Conservation (phyloP, 371 early-diverging fungal species). For the Batkoa obscura region DNA sequence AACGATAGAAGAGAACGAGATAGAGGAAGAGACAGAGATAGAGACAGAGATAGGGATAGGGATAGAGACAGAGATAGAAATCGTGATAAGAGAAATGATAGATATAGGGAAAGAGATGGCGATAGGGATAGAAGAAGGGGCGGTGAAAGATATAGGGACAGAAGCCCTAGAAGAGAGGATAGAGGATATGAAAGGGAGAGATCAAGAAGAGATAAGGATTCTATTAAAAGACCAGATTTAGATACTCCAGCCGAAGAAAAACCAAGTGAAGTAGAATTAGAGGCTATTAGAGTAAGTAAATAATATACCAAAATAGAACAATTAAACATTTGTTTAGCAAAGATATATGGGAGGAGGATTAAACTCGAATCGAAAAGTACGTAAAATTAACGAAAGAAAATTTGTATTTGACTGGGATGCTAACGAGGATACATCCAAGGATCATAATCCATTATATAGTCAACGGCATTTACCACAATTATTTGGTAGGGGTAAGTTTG, state of each 20-base stretch:
- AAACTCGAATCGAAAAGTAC: slow-evolving; percentile 48
- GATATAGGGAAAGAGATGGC: slow-evolving; percentile 7
- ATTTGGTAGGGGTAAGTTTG: slow-evolving; percentile 83
- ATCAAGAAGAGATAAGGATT: too few species aligned
- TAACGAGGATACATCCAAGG: slow-evolving; percentile 82
- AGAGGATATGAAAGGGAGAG: too few species aligned
- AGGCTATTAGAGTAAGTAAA: slow-evolving; percentile 17
- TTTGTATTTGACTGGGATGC: slow-evolving; percentile 96
- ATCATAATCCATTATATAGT: slow-evolving; percentile 75
- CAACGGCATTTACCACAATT: slow-evolving; percentile 60
- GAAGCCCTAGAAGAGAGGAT: neutral
- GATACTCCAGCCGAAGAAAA: slow-evolving; percentile 9
- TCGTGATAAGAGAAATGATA: slow-evolving; percentile 10
- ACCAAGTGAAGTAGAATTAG: slow-evolving; percentile 20
- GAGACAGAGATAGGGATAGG: too few species aligned
- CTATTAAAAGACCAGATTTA: neutral
- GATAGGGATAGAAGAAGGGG: neutral
- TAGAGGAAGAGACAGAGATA: slow-evolving; percentile 9
- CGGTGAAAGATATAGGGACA: neutral
- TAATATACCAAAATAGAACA: neutral
- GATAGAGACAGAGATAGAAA: slow-evolving; percentile 10
- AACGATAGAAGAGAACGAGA: slow-evolving; percentile 8
- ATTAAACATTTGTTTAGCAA: slow-evolving; percentile 21
- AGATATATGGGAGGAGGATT: slow-evolving; percentile 71
- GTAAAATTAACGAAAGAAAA: slow-evolving; percentile 74